phyloP scores from a whole-genome alignment of 163 green algal genomes.

The Scenedesmus sp. region DNA sequence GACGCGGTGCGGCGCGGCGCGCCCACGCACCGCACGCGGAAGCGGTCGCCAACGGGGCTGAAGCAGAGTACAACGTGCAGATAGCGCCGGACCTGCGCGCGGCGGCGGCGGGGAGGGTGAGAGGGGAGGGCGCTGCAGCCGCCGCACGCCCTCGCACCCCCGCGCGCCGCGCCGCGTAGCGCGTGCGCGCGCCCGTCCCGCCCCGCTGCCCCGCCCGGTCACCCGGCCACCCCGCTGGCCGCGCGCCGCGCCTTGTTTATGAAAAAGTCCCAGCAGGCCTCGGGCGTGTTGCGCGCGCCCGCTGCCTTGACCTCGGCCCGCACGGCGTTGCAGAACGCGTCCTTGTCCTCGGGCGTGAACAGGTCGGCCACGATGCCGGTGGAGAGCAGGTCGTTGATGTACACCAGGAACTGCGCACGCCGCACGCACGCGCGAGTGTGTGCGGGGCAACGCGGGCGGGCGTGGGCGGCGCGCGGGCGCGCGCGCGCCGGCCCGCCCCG shows the following conservation, averaged over 20 bases:
- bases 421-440: too few relatives aligned
- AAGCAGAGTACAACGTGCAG: constrained; percentile 96
- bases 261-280: constrained; percentile 94
- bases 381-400: constrained; percentile 93
- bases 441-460: too few relatives aligned
- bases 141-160: neutral
- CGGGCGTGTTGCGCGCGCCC: constrained; percentile 84
- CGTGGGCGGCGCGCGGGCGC: too few relatives aligned
- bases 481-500: too few relatives aligned
- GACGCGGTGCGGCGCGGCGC: too few relatives aligned
- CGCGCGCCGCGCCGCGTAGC: too few relatives aligned
- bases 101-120: neutral
- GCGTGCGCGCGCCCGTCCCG: too few relatives aligned
- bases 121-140: neutral
- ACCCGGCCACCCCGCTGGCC: too few relatives aligned
- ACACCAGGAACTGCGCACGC: constrained; percentile 81
- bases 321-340: constrained; percentile 87
- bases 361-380: constrained; percentile 88
- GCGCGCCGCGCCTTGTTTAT: constrained; percentile 89
- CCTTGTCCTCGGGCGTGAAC: constrained; percentile 85
- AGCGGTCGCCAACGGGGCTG: constrained; percentile 90
- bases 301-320: constrained; percentile 83
- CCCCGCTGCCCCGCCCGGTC: too few relatives aligned
- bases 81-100: constrained; percentile 70
- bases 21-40: too few relatives aligned